A percentile compares a stretch with the other conserved stretches of the same genome.
Conservation (phyloP, 2,329 filamentous ascomycete species). For the Escovopsis sp. region DNA sequence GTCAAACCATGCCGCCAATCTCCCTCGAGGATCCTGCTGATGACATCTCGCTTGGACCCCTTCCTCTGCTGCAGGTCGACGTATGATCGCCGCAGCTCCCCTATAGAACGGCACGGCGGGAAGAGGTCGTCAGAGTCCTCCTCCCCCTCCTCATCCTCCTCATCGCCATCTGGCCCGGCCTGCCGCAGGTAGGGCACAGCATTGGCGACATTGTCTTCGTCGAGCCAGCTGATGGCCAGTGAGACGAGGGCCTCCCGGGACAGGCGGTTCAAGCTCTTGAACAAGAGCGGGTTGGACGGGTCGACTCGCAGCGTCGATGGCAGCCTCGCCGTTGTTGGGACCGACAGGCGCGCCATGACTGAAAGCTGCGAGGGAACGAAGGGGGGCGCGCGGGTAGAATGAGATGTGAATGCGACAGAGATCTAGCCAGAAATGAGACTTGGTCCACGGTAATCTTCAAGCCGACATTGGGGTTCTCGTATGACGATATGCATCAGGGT, state of each 20-base stretch:
- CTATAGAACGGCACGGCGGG: conserved; percentile 48
- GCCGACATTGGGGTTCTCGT: neutral
- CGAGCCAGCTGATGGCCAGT: conserved; percentile 65
- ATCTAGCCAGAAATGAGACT: conserved; percentile 1
- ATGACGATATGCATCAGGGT: neutral
- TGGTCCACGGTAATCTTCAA: neutral
- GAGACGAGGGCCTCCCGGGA: conserved; percentile 58
- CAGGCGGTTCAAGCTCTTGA: conserved; percentile 53
- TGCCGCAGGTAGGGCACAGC: conserved; percentile 20
- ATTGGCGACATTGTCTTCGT: conserved; percentile 48
- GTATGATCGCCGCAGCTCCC: conserved; percentile 54
- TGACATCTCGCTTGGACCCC: conserved; percentile 47
- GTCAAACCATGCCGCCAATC: conserved; percentile 53
- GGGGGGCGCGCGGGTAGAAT: no score
- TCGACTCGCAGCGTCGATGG: conserved; percentile 57
- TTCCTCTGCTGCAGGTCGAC: conserved; percentile 42
- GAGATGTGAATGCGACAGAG: neutral
- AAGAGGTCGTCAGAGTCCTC: conserved; percentile 50
- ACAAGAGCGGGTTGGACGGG: conserved; percentile 46
- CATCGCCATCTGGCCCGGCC: conserved; percentile 5
- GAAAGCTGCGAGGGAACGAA: neutral
- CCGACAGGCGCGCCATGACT: conserved; percentile 41
- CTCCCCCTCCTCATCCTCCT: neutral
- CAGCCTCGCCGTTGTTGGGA: conserved; percentile 58
- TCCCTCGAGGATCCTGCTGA: conserved; percentile 50